Base-by-base conservation (phyloP, 2,329 filamentous ascomycete species). In the Colletotrichum graminicola region DNA sequence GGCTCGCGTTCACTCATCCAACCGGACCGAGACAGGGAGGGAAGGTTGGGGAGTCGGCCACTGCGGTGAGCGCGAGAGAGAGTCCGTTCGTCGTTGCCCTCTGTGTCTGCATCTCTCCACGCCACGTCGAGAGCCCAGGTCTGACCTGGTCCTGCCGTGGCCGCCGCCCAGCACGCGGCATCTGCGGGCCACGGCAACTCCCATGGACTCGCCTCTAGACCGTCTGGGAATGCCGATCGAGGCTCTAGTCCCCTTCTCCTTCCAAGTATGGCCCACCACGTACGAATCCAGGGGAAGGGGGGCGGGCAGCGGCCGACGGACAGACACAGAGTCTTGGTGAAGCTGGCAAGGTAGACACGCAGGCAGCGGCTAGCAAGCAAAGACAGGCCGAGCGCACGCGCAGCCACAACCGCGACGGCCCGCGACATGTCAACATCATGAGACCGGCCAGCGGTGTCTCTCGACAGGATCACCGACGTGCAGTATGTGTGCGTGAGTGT, bases 171-270 rank as follows among this genome's bases (percentile, higher is more conserved):
- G 45, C 34, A 51, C 47, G 36, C 55, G n/a, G 21, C 23, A 43
- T 62, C 23, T 61, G 56, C 64, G 47, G 64, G 56, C 60, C 56
- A 43, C 34, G 23, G 18, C 41, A 16, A 10, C 10, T 23, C 34
- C 36, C 41, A 41, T 51, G 45, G 56, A 49, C 64, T 67, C 56
- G 49, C 47, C 56, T 67, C 47, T 67, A 67, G 56, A 62, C 62
- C 39, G 21, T 11, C n/a, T 64, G 11, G 21, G 34, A 55, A 64
- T 21, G 21, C 36, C 23, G 39, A 55, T 66, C 36, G 63, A 61
- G 41, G 21, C 49, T 59, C 51, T 43, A 62, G 51, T 12, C 14
- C 41, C 41, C 21, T 16, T 34, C 55, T 23, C 12, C 16, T 45
- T 23, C 21, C 21, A 12, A 47, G n/a, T 12, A 23, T 12, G n/a